phyloP scores from a whole-genome alignment of 176 grass and related monocot genomes.

The Sorghum bicolor region DNA sequence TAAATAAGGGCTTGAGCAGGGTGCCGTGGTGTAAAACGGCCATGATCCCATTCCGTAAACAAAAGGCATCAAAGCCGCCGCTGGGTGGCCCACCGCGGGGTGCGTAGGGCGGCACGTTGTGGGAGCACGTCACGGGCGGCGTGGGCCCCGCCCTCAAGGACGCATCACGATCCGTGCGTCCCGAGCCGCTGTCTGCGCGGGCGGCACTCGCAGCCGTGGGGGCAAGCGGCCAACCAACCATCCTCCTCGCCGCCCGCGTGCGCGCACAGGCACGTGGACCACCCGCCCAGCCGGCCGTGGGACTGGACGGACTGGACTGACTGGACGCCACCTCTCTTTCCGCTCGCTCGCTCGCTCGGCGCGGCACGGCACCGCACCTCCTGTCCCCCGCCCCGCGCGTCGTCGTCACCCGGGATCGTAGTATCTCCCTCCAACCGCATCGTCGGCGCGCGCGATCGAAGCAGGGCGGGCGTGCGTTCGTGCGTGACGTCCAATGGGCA shows the following conservation, averaged over 20 bases:
- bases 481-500: conserved; percentile 15
- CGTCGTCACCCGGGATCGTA: conserved; percentile 11
- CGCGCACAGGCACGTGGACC: conserved; percentile 35
- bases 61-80: conserved; percentile 55
- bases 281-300: neutral
- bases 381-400: neutral
- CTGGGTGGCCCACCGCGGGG: neutral
- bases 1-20: neutral
- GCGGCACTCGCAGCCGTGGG: conserved; percentile 33
- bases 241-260: conserved; percentile 35
- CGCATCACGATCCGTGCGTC: conserved; percentile 49
- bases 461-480: neutral
- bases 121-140: conserved; percentile 52
- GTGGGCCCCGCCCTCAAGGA: conserved; percentile 24
- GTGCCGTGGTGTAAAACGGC: neutral
- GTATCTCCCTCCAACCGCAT: conserved; percentile 28
- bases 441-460: conserved; percentile 37
- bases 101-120: conserved; percentile 38
- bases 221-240: neutral
- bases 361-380: conserved; percentile 2
- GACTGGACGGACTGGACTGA: neutral
- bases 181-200: conserved; percentile 38
- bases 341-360: neutral
- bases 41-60: conserved; percentile 16
- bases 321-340: neutral